Evolutionary conservation across 768 basidiomycete genomes (phyloP).

Genomic region (Mrakia gelida): DNA sequence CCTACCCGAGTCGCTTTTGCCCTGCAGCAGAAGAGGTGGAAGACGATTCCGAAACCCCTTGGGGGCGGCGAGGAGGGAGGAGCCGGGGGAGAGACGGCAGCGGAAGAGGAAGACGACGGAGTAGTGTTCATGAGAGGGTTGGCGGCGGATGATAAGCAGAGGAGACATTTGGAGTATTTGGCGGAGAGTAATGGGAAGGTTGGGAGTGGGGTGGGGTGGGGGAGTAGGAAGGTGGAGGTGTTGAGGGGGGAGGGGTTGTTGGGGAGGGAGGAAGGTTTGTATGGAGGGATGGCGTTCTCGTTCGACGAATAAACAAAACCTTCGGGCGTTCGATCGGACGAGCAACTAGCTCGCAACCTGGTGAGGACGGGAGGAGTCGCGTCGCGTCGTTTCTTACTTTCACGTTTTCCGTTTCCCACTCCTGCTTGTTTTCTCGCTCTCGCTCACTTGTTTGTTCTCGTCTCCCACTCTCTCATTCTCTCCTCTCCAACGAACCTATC

Average conservation of each 20-base stretch:
- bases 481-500: too few relatives aligned
- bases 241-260: constrained; percentile 85
- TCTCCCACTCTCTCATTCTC: too few relatives aligned
- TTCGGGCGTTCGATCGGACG: neutral
- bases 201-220: constrained; percentile 90
- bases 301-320: constrained; percentile 1
- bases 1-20: constrained; percentile 46
- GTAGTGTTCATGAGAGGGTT: constrained; percentile 52
- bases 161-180: constrained; percentile 65
- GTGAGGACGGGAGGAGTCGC: too few relatives aligned
- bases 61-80: constrained; percentile 12
- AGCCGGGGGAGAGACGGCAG: neutral
- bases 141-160: constrained; percentile 58
- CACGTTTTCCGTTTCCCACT: too few relatives aligned
- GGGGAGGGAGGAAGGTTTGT: constrained; percentile 86
- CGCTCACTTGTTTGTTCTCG: too few relatives aligned
- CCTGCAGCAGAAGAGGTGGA: neutral
- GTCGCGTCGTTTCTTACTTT: too few relatives aligned
- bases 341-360: too few relatives aligned
- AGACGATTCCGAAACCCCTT: neutral
- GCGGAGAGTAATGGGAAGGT: constrained; percentile 81
- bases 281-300: constrained; percentile 85
- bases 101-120: constrained; percentile 34
- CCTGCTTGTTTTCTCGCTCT: too few relatives aligned
- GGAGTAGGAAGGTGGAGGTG: constrained; percentile 95